Base-by-base conservation (phyloP, 164 flowering plant genomes). In the Paratinospora sagittata region DNA sequence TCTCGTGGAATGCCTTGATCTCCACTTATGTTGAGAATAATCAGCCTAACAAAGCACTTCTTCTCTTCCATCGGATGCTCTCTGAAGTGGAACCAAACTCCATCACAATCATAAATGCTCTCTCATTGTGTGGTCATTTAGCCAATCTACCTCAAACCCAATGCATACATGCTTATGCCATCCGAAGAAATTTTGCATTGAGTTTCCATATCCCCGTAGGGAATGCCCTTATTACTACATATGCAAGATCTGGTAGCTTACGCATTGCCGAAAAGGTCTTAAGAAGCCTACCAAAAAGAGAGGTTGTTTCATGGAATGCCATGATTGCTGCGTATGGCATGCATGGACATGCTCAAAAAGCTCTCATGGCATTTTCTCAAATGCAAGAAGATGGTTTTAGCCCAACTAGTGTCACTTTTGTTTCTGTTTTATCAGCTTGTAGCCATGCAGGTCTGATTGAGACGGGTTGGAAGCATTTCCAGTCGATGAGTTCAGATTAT, bases 1-100 rank as follows among this genome's bases (percentile, higher is more conserved):
- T 88, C 39, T 83, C 89, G 57, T 89, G 93, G 93, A 89, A 87
- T 81, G 74, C 90, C 63, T 63, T 87, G 77, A 82, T 89, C 75
- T 69, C 84, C 10, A 70, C 80, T 75, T 87, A 83, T 57, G 47
- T 83, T 19, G 76, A 72, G 61, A 82, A 70, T 55, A 77, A 76
- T 68, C 76, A 68, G 68, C 78, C 78, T 3, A 43, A 73, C 23
- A 69, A 83, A 72, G 88, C 85, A 34, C 33, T 84, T 34, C 36
- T 63, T n/a, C 79, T 85, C 49, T 84, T 86, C 76, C 76, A 70
- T 8, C 76, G 45, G 8, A 82, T 89, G 93, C 72, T 76, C 37
- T 66, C 74, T 24, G 82, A 82, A 70, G 73, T 68, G 57, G 82
- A 75, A 52, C 88, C 90, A 36, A 79, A 85, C 70, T 72, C 70